Evolutionary conservation across 495 filamentous ascomycete species (phyloP), one percentile per base, ranked within the genome.

Genomic region (Annulohypoxylon stygium): DNA sequence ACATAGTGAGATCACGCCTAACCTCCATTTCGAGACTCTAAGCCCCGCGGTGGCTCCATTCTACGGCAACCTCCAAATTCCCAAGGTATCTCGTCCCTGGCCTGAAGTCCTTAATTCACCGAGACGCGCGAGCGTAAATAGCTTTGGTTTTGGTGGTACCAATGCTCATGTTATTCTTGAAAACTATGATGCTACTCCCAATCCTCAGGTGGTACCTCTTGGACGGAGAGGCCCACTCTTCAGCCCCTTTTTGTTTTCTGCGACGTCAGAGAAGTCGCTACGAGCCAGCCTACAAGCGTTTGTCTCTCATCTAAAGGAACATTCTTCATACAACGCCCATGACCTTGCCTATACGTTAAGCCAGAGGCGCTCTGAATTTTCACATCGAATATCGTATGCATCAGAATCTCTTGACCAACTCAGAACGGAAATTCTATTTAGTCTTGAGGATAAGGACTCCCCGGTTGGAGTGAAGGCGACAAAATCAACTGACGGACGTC

Each of bases 81-180:
- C 83, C 0, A 86, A 80, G 0, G 18, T 57, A 7, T 2, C 50
- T 1, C 30, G 69, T 0, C 61, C 79, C 1, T 88, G 86, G 86
- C 85, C 85, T 0, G 11, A 14, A 5, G 65, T 79, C 0, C 16
- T 65, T 0, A 34, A 54, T n/a, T 81, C 59, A 1, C 79, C 85
- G 0, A 83, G 84, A 20, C 82, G 88, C 14, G 84, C 79, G 0
- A 88, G 86, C 34, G 82, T 91, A 26, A 91, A 89, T 68, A 86
- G 81, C 6, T 90, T 88, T 64, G 88, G 89, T 0, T 89, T 86
- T 65, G 88, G 88, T 2, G 88, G 89, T 14, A 83, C 84, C 18
- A 91, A 90, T 67, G 81, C 85, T 0, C 88, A 90, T 59, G 83
- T 79, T 4, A 20, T 58, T 9, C 18, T 51, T 41, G 37, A 25